Base-by-base conservation (phyloP, 73 alveolate genomes). In the Uronychia setigera region DNA sequence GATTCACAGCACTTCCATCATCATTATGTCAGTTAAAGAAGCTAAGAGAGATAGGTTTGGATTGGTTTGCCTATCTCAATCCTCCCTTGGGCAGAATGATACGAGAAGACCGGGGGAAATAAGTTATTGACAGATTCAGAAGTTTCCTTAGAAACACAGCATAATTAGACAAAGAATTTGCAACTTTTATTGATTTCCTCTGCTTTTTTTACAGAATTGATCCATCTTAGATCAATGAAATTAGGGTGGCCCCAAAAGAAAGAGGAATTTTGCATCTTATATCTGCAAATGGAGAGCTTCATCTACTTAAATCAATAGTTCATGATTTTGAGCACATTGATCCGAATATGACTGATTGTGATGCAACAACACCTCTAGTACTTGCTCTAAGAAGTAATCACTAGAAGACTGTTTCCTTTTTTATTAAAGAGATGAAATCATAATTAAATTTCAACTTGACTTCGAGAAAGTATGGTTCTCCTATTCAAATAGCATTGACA, bases 11-110 rank as follows among this genome's bases (percentile, higher is more conserved):
- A 30, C 57, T 85, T 26, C 91, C 91, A 26, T 29, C 80, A 31
- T 83, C 76, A 57, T 34, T 85, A 26, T 35, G 31, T 30, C 76
- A 78, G 35, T 46, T 85, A 26, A 30, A 31, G 19, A 85, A 78
- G 31, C 59, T 85, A 25, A 77, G 35, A n/a, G 91, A 85, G 32
- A 77, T 85, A 58, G 57, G 87, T 13, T 57, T 34, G 29, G 91
- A 85, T 0, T 85, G 91, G 91, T 13, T 85, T 29, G n/a, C 58
- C 33, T 85, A 77, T 33, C 74, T 85, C 26, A 85, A 77, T 27
- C 91, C 91, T 1, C 86, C 86, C 1, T 27, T 77, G 81, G 81
- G 85, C 1, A 79, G 32, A 26, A 77, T 85, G 9, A 85, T 85
- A 77, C 30, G 86, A 31, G 91, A 85, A 31, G 57, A 33, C 29